Conservation (phyloP, 176 grass and related monocot genomes). For the Musa acuminata region DNA sequence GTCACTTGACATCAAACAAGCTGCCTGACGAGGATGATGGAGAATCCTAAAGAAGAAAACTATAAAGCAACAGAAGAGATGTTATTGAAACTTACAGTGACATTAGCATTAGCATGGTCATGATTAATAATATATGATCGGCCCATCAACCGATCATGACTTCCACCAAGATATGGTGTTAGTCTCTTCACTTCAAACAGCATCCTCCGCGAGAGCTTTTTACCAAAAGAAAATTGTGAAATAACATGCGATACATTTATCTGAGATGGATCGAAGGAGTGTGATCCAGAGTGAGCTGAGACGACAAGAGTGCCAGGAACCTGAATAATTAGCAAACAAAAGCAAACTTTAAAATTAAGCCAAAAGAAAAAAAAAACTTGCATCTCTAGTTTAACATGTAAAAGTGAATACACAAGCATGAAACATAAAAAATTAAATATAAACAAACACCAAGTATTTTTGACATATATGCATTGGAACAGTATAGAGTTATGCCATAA, state of each 20-base stretch:
- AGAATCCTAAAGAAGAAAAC: background rate
- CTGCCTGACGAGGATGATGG: background rate
- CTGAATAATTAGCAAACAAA: conserved; percentile 26
- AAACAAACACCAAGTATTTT: background rate
- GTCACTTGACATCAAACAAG: background rate
- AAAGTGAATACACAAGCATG: background rate
- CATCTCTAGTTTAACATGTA: background rate
- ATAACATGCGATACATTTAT: conserved; percentile 96
- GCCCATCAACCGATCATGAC: conserved; percentile 74
- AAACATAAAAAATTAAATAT: background rate
- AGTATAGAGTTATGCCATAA: background rate
- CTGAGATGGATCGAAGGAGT: conserved; percentile 94
- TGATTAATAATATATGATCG: conserved; percentile 56
- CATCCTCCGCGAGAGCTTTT: conserved; percentile 54
- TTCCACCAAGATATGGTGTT: conserved; percentile 54
- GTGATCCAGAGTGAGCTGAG: conserved; percentile 76
- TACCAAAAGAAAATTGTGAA: conserved; percentile 86
- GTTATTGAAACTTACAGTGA: conserved; percentile 54
- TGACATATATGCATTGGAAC: background rate
- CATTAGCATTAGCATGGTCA: conserved; percentile 59
- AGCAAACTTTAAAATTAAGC: too few species aligned
- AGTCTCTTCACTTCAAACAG: conserved; percentile 69
- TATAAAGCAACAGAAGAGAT: background rate
- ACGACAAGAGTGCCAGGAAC: conserved; percentile 91
- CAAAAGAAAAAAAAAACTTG: background rate